Evolutionary conservation across 2,329 filamentous ascomycete genomes (phyloP).

Genomic region (Fusarium dlaminii): DNA sequence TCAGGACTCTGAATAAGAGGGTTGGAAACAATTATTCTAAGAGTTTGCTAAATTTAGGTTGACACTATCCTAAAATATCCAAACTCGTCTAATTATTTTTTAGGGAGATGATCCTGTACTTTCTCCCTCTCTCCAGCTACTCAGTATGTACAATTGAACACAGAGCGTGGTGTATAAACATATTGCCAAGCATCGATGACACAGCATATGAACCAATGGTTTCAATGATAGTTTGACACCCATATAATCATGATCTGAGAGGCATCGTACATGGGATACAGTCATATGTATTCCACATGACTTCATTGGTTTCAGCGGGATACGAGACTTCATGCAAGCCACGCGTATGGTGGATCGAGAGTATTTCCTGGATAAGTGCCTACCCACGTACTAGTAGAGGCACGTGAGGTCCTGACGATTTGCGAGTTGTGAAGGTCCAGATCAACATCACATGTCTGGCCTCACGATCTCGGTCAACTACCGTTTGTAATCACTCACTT

Average conservation of each 20-base stretch:
- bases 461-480: neutral
- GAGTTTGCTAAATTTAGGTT: neutral
- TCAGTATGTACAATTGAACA: neutral
- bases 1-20: neutral
- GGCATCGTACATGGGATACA: neutral
- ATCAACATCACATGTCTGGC: neutral
- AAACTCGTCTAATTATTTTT: neutral
- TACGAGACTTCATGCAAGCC: conserved; percentile 16
- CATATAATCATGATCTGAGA: conserved; percentile 4
- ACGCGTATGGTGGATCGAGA: conserved; percentile 31
- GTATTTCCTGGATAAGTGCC: neutral
- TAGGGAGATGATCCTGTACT: neutral
- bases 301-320: neutral
- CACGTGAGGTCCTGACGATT: neutral
- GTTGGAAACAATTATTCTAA: neutral
- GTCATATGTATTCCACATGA: neutral
- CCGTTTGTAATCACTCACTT: neutral
- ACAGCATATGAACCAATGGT: neutral
- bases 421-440: neutral
- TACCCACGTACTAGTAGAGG: neutral
- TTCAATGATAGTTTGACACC: neutral
- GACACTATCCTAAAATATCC: neutral
- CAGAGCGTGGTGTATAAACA: neutral
- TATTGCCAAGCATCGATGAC: neutral
- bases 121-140: neutral